Base-by-base conservation (phyloP, 768 basidiomycete species). In the Amanita rubescens region DNA sequence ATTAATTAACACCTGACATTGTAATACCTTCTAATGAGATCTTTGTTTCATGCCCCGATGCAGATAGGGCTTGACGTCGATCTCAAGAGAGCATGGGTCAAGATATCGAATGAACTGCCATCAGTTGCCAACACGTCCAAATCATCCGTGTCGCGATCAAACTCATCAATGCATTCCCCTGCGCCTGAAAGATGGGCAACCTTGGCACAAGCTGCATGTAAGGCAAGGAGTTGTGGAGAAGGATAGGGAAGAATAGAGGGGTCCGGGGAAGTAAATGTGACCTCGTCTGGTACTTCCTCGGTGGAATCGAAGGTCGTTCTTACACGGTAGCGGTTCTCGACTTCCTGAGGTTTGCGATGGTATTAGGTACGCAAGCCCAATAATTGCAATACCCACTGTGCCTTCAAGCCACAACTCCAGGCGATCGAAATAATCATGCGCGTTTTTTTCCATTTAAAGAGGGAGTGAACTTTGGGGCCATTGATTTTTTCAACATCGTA, bases 401-500 rank as follows among this genome's bases (percentile, higher is more conserved):
- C 43, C 20, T 12, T 25, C 43, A 44, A 44, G 20, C 43, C 43
- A 44, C 22, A 44, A 0, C 22, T 45, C 43, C 22, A 45, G 43
- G 7, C 30, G 48, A 49, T 49, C 48, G 27, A 49, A 24, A 32
- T 3, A 24, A n/a, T 34, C 35, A 30, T 34, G 47, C 47, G 25
- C 30, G 30, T 33, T 2, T 19, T 44, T 25, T 25, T 44, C 0
- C 43, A 44, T 25, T 59, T 59, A 30, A 19, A 50, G 9, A 57
- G 44, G 19, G 37, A 52, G 38, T 59, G 59, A 5, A 53, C 54
- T 17, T 55, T 46, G 3, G 47, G 12, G 14, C 56, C 53, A 22
- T 51, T 46, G 11, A 57, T 11, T n/a, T 46, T 51, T 45, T 55
- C 44, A 39, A 55, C 37, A 41, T 54, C 44, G 47, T 52, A 57